phyloP scores from a whole-genome alignment of 2,329 filamentous ascomycete genomes.

The Hypomyces perniciosus region DNA sequence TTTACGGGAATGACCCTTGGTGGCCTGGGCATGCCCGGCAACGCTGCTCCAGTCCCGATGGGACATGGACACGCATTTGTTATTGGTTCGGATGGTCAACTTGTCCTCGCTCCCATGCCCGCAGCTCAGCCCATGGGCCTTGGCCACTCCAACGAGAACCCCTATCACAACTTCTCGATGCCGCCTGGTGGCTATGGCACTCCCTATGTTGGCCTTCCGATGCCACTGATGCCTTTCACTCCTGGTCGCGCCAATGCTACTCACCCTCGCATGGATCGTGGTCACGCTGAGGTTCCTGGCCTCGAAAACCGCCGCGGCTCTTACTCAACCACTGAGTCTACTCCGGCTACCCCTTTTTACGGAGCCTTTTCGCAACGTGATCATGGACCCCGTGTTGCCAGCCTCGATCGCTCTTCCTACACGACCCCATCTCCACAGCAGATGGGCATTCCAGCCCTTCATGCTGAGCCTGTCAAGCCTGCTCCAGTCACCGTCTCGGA shows the following conservation, averaged over 20 bases:
- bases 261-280: conserved; percentile 42
- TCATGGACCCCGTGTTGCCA: conserved; percentile 52
- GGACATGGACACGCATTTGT: conserved; percentile 32
- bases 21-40: conserved; percentile 28
- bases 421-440: conserved; percentile 63
- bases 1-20: conserved; percentile 34
- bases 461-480: conserved; percentile 35
- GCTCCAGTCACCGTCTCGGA: conserved; percentile 36
- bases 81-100: conserved; percentile 33
- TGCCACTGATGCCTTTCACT: conserved; percentile 44
- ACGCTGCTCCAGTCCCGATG: conserved; percentile 25
- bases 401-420: conserved; percentile 57
- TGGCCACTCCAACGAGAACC: conserved; percentile 28
- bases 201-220: conserved; percentile 31
- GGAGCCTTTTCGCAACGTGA: conserved; percentile 53
- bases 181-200: conserved; percentile 29
- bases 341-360: conserved; percentile 60
- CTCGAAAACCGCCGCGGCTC: conserved; percentile 62
- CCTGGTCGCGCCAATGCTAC: conserved; percentile 42
- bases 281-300: conserved; percentile 50
- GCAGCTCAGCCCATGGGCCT: conserved; percentile 30
- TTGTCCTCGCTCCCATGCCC: conserved; percentile 32
- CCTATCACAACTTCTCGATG: conserved; percentile 28
- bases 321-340: conserved; percentile 62
- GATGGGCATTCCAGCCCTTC: conserved; percentile 35